Base-by-base conservation (phyloP, 257 asterid genomes). In the Lavandula angustifolia region DNA sequence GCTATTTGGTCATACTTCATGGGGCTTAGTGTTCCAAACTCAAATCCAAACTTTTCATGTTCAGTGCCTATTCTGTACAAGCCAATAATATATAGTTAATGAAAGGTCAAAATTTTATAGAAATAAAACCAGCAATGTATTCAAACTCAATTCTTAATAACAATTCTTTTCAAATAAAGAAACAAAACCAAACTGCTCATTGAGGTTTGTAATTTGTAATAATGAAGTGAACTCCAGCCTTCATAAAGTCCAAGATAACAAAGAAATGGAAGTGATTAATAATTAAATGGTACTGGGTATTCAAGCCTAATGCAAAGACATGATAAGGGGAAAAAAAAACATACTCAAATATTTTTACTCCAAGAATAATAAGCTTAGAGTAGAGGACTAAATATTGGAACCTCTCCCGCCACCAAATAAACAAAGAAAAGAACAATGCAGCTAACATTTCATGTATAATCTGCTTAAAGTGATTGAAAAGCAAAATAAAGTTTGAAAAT, bases 11-110 rank as follows among this genome's bases (percentile, higher is more conserved):
- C 89, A 68, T 92, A 92, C 72, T 84, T 89, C 92, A 90, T 92
- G 62, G 99, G 99, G 32, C 61, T 79, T 62, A 92, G 72, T 44
- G 90, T 85, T 64, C 61, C 85, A 66, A 83, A 66, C 77, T 92
- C 97, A 64, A 92, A 92, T 68, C 99, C 99, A 54, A 92, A 92
- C 70, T 92, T 92, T 71, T 92, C 99, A 67, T 92, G 99, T 81
- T 92, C 99, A 62, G 99, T 92, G 65, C 99, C 99, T 76, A 92
- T 92, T 83, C 97, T 92, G 95, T 61, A 27, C 64, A 60, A 70
- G 50, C 7, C 64, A 73, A 37, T 59, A 12, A 59, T 44, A 53
- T 32, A 56, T 51, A 32, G 48, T 38, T 61, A 22, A 32, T 67
- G 11, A 73, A 63, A 27, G 38, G 40, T 41, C 66, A 60, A 32